phyloP scores from a whole-genome alignment of 2,329 filamentous ascomycete species.

The Phoma sp. region DNA sequence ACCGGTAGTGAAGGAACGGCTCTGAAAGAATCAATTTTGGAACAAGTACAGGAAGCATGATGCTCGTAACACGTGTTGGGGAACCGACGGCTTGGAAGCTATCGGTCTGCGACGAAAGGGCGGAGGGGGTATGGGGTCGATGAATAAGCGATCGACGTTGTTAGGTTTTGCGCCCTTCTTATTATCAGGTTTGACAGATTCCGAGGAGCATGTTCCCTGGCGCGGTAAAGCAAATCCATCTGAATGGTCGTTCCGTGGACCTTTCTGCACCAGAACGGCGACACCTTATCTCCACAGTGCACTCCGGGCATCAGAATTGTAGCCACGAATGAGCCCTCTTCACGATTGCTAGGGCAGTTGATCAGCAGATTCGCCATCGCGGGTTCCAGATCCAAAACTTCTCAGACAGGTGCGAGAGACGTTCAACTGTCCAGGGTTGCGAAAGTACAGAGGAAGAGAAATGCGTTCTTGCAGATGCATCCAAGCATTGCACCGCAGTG shows the following conservation, averaged over 20 bases:
- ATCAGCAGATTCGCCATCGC: neutral
- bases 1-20: neutral
- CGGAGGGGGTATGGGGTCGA: constrained; percentile 24
- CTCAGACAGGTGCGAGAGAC: neutral
- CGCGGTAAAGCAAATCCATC: constrained; percentile 8
- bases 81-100: constrained; percentile 20
- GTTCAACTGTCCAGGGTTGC: neutral
- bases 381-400: neutral
- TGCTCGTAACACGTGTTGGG: constrained; percentile 6
- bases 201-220: neutral
- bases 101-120: constrained; percentile 19
- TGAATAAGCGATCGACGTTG: constrained; percentile 24
- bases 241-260: constrained; percentile 9
- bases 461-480: neutral
- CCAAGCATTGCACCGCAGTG: neutral
- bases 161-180: constrained; percentile 6
- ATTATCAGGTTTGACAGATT: neutral
- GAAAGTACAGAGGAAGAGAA: neutral
- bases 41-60: constrained; percentile 1
- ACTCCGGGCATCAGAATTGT: neutral
- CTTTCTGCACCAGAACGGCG: neutral
- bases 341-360: neutral
- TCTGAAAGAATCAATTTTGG: neutral
- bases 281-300: neutral
- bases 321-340: neutral